These are phyloP conservation scores for Telfairia occidentalis DNA, from an alignment of 331 rosid genomes.

Conservation along the genomic window DNA sequence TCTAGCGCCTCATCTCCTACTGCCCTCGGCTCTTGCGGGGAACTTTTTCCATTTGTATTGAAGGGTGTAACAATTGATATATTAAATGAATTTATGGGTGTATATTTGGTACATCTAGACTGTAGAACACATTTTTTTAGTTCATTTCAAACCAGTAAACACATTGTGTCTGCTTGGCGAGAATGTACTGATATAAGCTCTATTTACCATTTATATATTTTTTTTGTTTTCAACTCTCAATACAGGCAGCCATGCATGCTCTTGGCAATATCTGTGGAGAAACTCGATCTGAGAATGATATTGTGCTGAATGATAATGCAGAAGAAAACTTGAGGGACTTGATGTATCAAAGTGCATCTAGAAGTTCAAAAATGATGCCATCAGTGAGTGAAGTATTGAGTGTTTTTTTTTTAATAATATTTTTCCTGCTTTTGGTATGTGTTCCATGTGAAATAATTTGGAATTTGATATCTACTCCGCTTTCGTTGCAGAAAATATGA, in stretches of 20 bases:
- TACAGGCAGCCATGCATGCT: constrained; percentile 86
- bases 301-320: constrained; percentile 45
- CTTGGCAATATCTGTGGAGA: constrained; percentile 75
- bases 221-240: constrained; percentile 16
- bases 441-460: neutral
- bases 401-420: constrained; percentile 6
- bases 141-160: too few species aligned
- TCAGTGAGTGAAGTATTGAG: constrained; percentile 39
- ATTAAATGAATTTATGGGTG: too few species aligned
- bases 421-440: neutral
- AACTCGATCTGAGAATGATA: constrained; percentile 41
- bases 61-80: too few species aligned
- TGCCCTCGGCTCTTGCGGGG: too few species aligned
- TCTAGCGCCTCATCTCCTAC: too few species aligned
- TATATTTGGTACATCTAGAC: too few species aligned
- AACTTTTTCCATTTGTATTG: too few species aligned
- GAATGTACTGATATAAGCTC: neutral
- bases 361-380: constrained; percentile 65
- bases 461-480: constrained; percentile 5
- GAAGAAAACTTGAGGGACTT: constrained; percentile 58
- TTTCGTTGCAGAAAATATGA: neutral
- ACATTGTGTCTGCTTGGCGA: too few species aligned
- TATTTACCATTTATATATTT: neutral
- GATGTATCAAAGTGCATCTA: constrained; percentile 54
- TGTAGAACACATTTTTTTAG: too few species aligned